Evolutionary conservation across 305 asterid genomes (phyloP).

Genomic region (Fraxinus nigra): DNA sequence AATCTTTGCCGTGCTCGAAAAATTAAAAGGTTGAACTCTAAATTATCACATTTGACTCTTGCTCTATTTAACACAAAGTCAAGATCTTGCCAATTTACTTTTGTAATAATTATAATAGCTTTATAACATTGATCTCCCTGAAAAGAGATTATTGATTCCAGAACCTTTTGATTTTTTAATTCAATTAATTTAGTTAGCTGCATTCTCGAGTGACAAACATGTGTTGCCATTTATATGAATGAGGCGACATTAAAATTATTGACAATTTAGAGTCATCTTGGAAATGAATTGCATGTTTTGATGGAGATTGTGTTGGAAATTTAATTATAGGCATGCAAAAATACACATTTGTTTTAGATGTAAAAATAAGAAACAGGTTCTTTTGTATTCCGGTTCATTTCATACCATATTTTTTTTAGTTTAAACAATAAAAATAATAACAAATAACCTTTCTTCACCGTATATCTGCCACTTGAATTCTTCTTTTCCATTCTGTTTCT

Average conservation of each 20-base stretch:
- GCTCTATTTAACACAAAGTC: neutral
- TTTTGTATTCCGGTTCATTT: neutral
- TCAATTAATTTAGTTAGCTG: neutral
- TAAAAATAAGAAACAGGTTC: neutral
- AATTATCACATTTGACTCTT: neutral
- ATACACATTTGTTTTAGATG: neutral
- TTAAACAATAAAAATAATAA: neutral
- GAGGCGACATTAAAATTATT: neutral
- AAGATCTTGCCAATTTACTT: neutral
- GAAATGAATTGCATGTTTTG: neutral
- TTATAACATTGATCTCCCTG: neutral
- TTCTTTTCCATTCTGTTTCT: neutral
- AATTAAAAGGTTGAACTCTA: neutral
- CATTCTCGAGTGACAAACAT: neutral
- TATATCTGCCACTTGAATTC: neutral
- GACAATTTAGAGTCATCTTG: neutral
- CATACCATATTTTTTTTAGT: neutral
- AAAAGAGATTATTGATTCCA: neutral
- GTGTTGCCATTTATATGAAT: neutral
- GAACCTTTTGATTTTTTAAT: neutral
- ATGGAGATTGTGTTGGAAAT: neutral
- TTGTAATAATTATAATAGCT: neutral
- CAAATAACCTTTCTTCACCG: neutral
- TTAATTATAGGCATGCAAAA: neutral
- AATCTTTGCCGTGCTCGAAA: neutral